Evolutionary conservation across 441 rosid genomes (phyloP).

Genomic region (Pelargonium australe): DNA sequence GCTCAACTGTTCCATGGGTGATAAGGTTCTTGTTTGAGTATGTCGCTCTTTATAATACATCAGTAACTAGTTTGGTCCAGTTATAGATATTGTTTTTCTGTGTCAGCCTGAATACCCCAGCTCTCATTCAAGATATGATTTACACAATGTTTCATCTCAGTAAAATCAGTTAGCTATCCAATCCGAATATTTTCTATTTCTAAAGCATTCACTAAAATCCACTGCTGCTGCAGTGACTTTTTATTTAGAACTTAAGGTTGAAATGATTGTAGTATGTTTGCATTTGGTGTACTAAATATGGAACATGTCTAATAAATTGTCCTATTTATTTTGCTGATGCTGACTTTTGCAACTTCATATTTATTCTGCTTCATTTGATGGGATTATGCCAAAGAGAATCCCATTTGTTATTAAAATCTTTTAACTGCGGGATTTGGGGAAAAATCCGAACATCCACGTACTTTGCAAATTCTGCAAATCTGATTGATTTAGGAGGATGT

Average conservation of each 20-base stretch:
- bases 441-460: not conserved
- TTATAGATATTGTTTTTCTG: not conserved
- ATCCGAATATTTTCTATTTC: no score
- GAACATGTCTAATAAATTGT: not conserved
- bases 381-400: not conserved
- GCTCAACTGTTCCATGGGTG: conserved; percentile 9
- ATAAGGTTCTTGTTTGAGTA: not conserved
- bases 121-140: no score
- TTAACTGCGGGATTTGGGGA: not conserved
- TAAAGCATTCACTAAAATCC: no score
- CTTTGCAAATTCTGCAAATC: not conserved
- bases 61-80: no score
- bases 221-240: not conserved
- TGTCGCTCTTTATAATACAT: not conserved
- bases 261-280: not conserved
- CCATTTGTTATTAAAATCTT: not conserved
- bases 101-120: not conserved
- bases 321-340: not conserved
- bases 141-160: no score
- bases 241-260: not conserved
- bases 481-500: not conserved
- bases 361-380: not conserved
- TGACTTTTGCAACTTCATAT: not conserved
- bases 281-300: not conserved
- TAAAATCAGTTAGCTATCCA: no score